Percentiles rank a stretch among this genome's conserved stretches.
phyloP scores from a whole-genome alignment of 1,284 basidiomycete species.

The Schizophyllum amplum region DNA sequence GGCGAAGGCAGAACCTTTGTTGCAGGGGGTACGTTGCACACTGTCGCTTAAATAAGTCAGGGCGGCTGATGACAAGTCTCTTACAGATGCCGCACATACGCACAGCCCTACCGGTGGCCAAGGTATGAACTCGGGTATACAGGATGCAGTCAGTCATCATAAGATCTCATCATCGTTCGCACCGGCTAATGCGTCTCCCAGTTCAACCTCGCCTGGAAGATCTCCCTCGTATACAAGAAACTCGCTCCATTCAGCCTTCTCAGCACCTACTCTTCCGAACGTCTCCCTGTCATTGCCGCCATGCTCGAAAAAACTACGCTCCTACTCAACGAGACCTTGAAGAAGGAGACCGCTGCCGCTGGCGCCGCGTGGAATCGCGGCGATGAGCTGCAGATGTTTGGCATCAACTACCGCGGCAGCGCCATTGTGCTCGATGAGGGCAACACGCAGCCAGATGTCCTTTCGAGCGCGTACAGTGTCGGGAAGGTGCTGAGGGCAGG shows the following conservation, averaged over 20 bases:
- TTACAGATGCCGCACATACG: not conserved
- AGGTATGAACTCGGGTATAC: not conserved
- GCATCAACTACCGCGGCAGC: constrained; percentile 41
- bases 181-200: not conserved
- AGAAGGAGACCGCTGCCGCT: not conserved
- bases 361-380: constrained; percentile 14
- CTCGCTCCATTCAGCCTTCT: constrained; percentile 1
- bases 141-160: not conserved
- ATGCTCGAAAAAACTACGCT: constrained; percentile 6
- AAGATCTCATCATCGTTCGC: not conserved
- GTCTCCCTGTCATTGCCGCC: constrained; percentile 8
- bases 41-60: not conserved
- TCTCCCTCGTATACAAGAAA: constrained; percentile 3
- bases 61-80: not conserved
- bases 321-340: constrained; percentile 1
- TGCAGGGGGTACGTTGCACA: constrained; percentile 18
- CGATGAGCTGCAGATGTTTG: constrained; percentile 28
- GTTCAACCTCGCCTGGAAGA: constrained; percentile 11
- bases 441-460: not conserved
- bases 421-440: constrained; percentile 32
- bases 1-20: constrained; percentile 19
- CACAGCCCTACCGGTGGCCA: not conserved
- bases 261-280: constrained; percentile 6
- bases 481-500: constrained; percentile 19
- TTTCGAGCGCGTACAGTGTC: not conserved